A percentile compares a stretch with the other conserved stretches of the same genome.
Conservation (phyloP, 768 basidiomycete genomes). For the Mycena leptocephala region DNA sequence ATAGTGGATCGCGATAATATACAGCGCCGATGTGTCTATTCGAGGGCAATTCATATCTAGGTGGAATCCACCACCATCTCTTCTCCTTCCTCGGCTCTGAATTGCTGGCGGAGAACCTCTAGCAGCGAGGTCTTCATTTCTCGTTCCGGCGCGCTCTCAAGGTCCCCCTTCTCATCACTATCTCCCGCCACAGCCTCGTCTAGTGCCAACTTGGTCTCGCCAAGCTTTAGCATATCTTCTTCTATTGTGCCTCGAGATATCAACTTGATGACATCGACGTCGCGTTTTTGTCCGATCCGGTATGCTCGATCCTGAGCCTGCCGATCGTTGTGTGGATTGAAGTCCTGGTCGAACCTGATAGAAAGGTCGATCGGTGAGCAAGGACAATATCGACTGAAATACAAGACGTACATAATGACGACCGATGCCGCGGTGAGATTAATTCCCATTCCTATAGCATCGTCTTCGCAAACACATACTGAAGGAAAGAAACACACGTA, state of each 20-base stretch:
- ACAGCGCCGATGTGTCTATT: conserved; percentile 25
- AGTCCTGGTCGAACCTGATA: conserved; percentile 94
- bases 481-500: conserved; percentile 38
- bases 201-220: conserved; percentile 90
- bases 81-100: conserved; percentile 54
- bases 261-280: conserved; percentile 95
- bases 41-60: conserved; percentile 37
- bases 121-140: conserved; percentile 92
- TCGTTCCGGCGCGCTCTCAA: conserved; percentile 77
- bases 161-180: conserved; percentile 66
- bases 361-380: conserved; percentile 23
- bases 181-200: conserved; percentile 96
- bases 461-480: background rate
- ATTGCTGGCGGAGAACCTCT: conserved; percentile 87
- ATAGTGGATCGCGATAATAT: conserved; percentile 31
- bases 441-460: conserved; percentile 84
- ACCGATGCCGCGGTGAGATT: conserved; percentile 97
- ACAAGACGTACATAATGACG: conserved; percentile 84
- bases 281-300: conserved; percentile 94
- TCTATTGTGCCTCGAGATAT: conserved; percentile 95
- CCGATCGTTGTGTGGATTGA: conserved; percentile 97
- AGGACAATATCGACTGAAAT: background rate
- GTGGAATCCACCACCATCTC: conserved; percentile 2
- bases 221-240: conserved; percentile 95
- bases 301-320: conserved; percentile 99